Base-by-base conservation (phyloP, 2,329 filamentous ascomycete genomes). In the Claviceps maximensis region DNA sequence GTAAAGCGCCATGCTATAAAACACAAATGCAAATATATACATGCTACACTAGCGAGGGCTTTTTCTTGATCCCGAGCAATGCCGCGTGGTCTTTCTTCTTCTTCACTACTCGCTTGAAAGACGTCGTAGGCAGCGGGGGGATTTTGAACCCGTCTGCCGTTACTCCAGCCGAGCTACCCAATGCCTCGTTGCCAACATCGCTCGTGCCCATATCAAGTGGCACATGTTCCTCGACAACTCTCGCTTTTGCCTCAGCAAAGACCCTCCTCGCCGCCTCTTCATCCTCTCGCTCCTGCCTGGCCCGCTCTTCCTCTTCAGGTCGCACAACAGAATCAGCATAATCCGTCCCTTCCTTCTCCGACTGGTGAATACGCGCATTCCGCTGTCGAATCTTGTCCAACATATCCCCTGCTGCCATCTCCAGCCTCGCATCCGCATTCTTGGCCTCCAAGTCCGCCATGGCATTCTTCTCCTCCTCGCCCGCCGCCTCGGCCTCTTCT, bases 381-480 rank as follows among this genome's bases (percentile, higher is more conserved):
- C 91, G 75, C 51, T 87, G 91, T 53, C 91, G 77, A 54, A 98
- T 96, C 71, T 96, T 90, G 67, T 98, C 93, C 53, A 98, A 72
- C 8, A 90, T 91, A 72, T 98, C 93, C 2, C 93, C 93, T 46
- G 96, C 88, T 19, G 87, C 88, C 90, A 98, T 98, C 69, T 98
- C 93, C 42, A 86, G 78, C 73, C 93, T 90, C 1, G 90, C 90
- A 67, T 98, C 93, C 23, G 86, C 73, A 53, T 91, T 95, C 73
- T 97, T 97, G 57, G 86, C 84, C 71, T 98, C 93, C 47, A 98
- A 71, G 65, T 96, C 90, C 54, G 86, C 86, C 94, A 98, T 98
- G 23, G 89, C 88, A 67, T 96, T 90, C 58, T 83, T 78, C 67
- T 95, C 89, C 54, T 84, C 79, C 51, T 77, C 75, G 40, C 77